Percentiles rank a stretch among this genome's conserved stretches.
These are phyloP conservation scores for Sclerotiophoma versabilis DNA, from an alignment of 2,329 filamentous ascomycete genomes.

Conservation along the genomic window DNA sequence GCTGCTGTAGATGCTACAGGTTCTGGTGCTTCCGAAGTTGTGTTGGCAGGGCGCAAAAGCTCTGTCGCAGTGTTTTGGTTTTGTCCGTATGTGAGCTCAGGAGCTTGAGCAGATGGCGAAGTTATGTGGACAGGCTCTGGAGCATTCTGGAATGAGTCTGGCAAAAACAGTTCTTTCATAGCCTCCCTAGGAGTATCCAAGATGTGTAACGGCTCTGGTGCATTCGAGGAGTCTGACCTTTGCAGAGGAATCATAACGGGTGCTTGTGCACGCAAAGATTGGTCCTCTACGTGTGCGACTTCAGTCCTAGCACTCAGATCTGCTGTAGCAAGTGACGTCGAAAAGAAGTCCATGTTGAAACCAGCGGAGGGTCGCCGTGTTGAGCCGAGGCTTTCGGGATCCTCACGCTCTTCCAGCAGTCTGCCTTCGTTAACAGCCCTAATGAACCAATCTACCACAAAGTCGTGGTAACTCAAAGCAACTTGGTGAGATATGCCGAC, in stretches of 20 bases:
- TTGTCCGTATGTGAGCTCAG: not conserved
- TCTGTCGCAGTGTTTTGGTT: not conserved
- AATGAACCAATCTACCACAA: constrained; percentile 43
- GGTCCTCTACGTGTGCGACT: not conserved
- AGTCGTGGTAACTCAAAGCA: constrained; percentile 32
- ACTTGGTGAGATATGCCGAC: constrained; percentile 36
- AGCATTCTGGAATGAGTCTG: not conserved
- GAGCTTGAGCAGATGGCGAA: constrained; percentile 1
- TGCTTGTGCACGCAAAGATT: not conserved
- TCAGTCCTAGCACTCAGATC: not conserved
- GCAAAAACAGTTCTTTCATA: not conserved
- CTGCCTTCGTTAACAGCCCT: constrained; percentile 41
- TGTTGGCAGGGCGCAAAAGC: not conserved
- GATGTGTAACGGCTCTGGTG: constrained; percentile 5
- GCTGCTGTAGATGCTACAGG: not conserved
- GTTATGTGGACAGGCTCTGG: not conserved
- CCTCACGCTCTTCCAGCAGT: constrained; percentile 29
- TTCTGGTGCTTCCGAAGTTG: constrained; percentile 1
- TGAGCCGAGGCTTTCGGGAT: constrained; percentile 10
- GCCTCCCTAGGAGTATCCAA: not conserved
- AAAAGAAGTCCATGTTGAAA: not conserved
- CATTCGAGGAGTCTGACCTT: constrained; percentile 8
- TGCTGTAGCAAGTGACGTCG: not conserved
- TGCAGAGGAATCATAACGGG: not conserved
- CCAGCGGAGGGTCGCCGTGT: constrained; percentile 13